Conservation (phyloP, 1,284 basidiomycete species). For the Cystobasidium pallidum region DNA sequence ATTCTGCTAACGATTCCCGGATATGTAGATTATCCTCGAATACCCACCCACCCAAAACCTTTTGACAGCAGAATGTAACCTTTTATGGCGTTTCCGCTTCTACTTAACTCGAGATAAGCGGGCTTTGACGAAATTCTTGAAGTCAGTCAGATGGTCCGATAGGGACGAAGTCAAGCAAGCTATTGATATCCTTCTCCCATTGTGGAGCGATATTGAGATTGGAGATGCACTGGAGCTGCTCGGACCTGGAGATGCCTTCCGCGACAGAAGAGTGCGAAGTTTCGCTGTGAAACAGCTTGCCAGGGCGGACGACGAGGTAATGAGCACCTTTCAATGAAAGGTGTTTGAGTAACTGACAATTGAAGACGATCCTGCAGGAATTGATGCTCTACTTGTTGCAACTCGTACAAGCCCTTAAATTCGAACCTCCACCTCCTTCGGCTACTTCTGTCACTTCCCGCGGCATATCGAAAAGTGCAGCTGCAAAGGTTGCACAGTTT, state of each 20-base stretch:
- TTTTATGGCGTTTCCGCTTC: slow-evolving; percentile 98
- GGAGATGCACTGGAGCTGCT: slow-evolving; percentile 95
- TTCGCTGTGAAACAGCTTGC: slow-evolving; percentile 91
- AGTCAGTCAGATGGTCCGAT: slow-evolving; percentile 97
- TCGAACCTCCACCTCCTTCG: slow-evolving; percentile 62
- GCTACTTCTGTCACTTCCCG: slow-evolving; percentile 51
- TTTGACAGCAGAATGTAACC: slow-evolving; percentile 88
- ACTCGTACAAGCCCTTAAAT: slow-evolving; percentile 95
- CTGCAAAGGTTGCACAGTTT: slow-evolving; percentile 67
- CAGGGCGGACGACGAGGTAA: slow-evolving; percentile 89
- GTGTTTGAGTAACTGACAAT: too few species aligned
- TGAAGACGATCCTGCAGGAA: slow-evolving; percentile 67
- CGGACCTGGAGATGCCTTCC: slow-evolving; percentile 71
- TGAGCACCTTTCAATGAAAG: too few species aligned
- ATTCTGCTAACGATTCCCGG: background rate
- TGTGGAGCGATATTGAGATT: slow-evolving; percentile 96
- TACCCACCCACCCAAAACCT: slow-evolving; percentile 88
- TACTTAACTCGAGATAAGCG: slow-evolving; percentile 85
- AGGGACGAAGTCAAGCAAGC: slow-evolving; percentile 95
- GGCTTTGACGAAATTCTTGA: slow-evolving; percentile 91
- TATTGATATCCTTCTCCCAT: slow-evolving; percentile 89
- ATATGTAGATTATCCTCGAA: slow-evolving; percentile 75
- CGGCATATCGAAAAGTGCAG: slow-evolving; percentile 67
- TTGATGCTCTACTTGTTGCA: slow-evolving; percentile 90
- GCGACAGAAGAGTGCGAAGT: slow-evolving; percentile 85